Percentiles rank a stretch among this genome's conserved stretches.
Conservation (phyloP, 2,329 filamentous ascomycete genomes). For the Verticillium albo-atrum region DNA sequence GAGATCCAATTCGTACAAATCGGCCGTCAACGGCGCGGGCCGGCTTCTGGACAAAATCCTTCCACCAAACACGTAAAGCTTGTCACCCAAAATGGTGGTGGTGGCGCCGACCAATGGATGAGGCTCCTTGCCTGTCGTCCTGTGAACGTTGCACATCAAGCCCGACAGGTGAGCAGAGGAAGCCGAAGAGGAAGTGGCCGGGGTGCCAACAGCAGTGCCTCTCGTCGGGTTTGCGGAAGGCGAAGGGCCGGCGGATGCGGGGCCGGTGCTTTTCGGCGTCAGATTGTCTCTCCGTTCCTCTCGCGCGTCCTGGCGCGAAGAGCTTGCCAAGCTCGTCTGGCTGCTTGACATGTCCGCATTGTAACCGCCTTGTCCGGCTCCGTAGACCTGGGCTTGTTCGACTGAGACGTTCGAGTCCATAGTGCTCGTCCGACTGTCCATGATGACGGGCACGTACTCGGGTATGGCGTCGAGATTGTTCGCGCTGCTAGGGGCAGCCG, state of each 20-base stretch:
- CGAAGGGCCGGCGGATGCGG: slow-evolving; percentile 52
- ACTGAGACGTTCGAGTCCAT: slow-evolving; percentile 41
- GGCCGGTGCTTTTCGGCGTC: slow-evolving; percentile 49
- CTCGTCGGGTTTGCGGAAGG: slow-evolving; percentile 41
- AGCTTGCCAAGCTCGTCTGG: slow-evolving; percentile 12
- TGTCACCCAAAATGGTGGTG: slow-evolving; percentile 91
- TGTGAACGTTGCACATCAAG: slow-evolving; percentile 67
- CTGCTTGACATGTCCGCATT: slow-evolving; percentile 31
- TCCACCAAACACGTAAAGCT: slow-evolving; percentile 94
- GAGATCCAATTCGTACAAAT: slow-evolving; percentile 90
- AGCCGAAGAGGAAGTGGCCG: slow-evolving; percentile 34
- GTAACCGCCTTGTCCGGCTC: slow-evolving; percentile 19
- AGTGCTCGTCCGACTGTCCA: slow-evolving; percentile 38
- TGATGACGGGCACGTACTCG: slow-evolving; percentile 27
- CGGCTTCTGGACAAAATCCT: slow-evolving; percentile 79
- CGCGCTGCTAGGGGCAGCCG: slow-evolving; percentile 27
- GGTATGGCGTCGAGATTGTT: slow-evolving; percentile 19
- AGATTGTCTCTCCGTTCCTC: slow-evolving; percentile 41
- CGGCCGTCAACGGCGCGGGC: slow-evolving; percentile 75
- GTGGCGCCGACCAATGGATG: slow-evolving; percentile 91
- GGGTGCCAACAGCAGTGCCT: slow-evolving; percentile 28
- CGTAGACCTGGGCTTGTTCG: slow-evolving; percentile 31
- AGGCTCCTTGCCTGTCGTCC: slow-evolving; percentile 88
- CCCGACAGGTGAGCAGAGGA: slow-evolving; percentile 59
- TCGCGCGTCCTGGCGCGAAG: slow-evolving; percentile 32